Base-by-base conservation (phyloP, 306 rosid genomes). In the Oxytropis ochrocephala region DNA sequence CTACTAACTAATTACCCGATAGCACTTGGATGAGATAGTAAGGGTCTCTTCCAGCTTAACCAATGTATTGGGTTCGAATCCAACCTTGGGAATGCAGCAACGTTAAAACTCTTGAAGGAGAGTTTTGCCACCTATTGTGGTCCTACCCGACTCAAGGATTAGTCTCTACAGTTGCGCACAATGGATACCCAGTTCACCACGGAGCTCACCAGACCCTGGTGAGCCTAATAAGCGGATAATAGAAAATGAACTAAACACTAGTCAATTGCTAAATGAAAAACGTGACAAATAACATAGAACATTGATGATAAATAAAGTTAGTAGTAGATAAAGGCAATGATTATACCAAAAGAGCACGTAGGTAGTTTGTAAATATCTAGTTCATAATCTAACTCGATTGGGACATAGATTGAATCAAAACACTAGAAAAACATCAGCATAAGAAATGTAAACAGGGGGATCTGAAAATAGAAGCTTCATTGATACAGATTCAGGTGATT, bases 401-500 rank as follows among this genome's bases (percentile, higher is more conserved):
- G 14, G 62, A 38, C 49, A 41, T 56, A 3, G 47, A 19, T 35
- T 11, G 60, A 73, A 68, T 38, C 7, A 49, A 72, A 73, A 56
- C 36, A 19, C 41, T 19, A 36, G 1, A 33, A 50, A 59, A 57
- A 43, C 2, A n/a, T 14, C 14, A 51, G 38, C 50, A 18, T 71
- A 7, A 5, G 44, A 50, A 14, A 72, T 32, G 52, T 1, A 41
- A 41, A 77, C 11, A 50, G 36, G 48, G 27, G 52, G 85, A 81
- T 81, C 85, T 73, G 77, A 67, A 55, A 62, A 43, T 19, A 35
- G 59, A 76, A 57, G 44, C 5, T 41, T 58, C 72, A 44, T 9
- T 1, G 29, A 65, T 35, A n/a, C 64, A 53, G 41, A 67, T 42
- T 58, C 29, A 50, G 71, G 16, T 44, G 67, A 69, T 69, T 69